Conservation (phyloP, 495 filamentous ascomycete species). For the Tetracladium setigerum region DNA sequence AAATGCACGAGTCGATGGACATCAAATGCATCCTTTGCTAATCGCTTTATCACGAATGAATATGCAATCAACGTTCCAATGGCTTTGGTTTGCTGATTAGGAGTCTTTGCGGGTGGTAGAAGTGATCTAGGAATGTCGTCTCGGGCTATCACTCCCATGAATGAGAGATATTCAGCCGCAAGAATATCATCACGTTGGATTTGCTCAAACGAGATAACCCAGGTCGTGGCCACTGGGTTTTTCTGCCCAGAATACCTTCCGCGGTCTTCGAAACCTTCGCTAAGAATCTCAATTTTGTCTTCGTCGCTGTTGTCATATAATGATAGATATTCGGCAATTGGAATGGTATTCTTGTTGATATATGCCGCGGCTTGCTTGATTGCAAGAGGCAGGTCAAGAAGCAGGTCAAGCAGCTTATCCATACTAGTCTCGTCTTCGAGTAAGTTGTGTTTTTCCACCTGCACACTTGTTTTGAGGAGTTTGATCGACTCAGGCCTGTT, state of each 20-base stretch:
- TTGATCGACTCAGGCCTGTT: conserved; percentile 4
- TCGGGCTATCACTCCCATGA: conserved; percentile 25
- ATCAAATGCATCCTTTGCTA: conserved; percentile 16
- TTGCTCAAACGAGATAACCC: conserved; percentile 45
- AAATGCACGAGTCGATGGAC: conserved; percentile 41
- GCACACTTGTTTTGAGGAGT: conserved; percentile 2
- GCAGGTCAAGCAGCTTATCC: conserved; percentile 4
- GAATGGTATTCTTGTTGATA: conserved; percentile 2
- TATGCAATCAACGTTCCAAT: conserved; percentile 32
- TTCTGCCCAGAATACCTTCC: conserved; percentile 31
- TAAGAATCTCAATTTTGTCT: conserved; percentile 27
- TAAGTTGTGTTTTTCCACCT: conserved; percentile 5
- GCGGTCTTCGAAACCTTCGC: conserved; percentile 42
- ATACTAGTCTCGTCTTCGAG: conserved; percentile 1
- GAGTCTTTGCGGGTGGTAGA: conserved; percentile 1
- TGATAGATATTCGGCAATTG: conserved; percentile 7
- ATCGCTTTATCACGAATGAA: conserved; percentile 29
- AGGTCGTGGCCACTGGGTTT: conserved; percentile 48
- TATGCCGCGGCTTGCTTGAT: conserved; percentile 39
- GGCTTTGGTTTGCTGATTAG: conserved; percentile 22
- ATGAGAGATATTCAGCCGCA: conserved; percentile 31
- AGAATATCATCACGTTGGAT: conserved; percentile 25
- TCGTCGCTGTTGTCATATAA: conserved; percentile 8
- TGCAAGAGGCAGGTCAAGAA: conserved; percentile 33
- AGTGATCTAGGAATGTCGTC: conserved; percentile 25